Conservation (phyloP, 1,284 basidiomycete species). For the Malassezia japonica region DNA sequence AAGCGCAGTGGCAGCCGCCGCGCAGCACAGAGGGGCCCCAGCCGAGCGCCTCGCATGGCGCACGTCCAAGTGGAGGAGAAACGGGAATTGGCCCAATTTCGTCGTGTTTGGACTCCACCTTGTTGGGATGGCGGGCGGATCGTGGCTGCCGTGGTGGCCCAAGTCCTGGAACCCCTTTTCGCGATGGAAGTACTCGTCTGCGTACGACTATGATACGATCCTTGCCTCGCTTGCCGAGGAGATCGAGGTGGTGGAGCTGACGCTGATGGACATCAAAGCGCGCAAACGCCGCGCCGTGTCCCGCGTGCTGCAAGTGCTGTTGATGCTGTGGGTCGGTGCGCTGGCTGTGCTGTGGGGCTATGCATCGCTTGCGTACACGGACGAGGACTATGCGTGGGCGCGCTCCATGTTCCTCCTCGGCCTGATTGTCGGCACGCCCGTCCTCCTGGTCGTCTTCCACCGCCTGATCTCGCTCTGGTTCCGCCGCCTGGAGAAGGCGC, state of each 20-base stretch:
- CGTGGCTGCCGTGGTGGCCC: conserved; percentile 15
- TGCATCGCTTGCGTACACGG: conserved; percentile 1
- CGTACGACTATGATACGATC: conserved; percentile 53
- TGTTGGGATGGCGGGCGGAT: background rate
- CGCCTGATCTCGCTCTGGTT: conserved; percentile 7
- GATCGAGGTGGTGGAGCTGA: conserved; percentile 57
- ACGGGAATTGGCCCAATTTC: conserved; percentile 2
- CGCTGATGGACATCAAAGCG: conserved; percentile 75
- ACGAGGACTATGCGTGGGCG: background rate
- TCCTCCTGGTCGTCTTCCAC: conserved; percentile 9
- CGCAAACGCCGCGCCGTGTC: conserved; percentile 73
- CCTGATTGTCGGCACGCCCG: conserved; percentile 10
- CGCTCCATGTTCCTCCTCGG: conserved; percentile 3
- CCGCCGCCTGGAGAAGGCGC: conserved; percentile 5
- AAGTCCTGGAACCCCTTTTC: conserved; percentile 15
- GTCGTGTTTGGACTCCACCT: background rate
- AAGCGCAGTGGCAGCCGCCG: no score
- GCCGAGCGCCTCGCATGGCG: no score
- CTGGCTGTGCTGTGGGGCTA: conserved; percentile 67
- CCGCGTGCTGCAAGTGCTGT: conserved; percentile 67
- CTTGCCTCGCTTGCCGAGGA: conserved; percentile 52
- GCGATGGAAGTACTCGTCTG: conserved; percentile 4
- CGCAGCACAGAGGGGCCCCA: no score
- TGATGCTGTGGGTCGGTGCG: conserved; percentile 65
- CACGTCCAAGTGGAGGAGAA: no score